phyloP scores from a whole-genome alignment of 2,329 filamentous ascomycete species.

The Sarocladiaceae sp. region DNA sequence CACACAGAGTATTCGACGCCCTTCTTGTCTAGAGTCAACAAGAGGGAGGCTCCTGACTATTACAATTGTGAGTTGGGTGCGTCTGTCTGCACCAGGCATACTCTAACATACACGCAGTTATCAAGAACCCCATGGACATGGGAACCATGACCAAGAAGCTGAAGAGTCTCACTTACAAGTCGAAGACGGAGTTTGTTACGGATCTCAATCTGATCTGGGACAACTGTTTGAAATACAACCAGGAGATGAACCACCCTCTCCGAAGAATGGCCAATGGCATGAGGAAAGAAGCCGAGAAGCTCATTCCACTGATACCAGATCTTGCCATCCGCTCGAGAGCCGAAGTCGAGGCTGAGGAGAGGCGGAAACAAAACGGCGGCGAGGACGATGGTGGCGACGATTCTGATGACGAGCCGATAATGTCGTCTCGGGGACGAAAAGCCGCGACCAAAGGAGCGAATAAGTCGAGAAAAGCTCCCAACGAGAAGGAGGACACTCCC shows the following conservation, averaged over 20 bases:
- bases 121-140: conserved; percentile 97
- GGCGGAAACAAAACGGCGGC: conserved; percentile 80
- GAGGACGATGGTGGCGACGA: conserved; percentile 82
- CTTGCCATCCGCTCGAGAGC: conserved; percentile 85
- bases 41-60: conserved; percentile 95
- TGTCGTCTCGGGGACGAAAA: conserved; percentile 92
- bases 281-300: conserved; percentile 95
- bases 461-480: conserved; percentile 70
- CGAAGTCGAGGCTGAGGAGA: conserved; percentile 85
- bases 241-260: conserved; percentile 79
- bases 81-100: not conserved
- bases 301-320: conserved; percentile 92
- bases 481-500: conserved; percentile 76
- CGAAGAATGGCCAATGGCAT: conserved; percentile 93
- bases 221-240: conserved; percentile 95
- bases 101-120: conserved; percentile 51
- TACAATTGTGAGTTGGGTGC: conserved; percentile 65
- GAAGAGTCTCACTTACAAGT: conserved; percentile 73
- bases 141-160: conserved; percentile 98
- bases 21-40: conserved; percentile 91
- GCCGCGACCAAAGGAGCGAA: conserved; percentile 71
- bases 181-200: conserved; percentile 89
- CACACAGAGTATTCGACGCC: conserved; percentile 97
- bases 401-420: conserved; percentile 96
- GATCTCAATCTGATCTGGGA: conserved; percentile 96